These are phyloP conservation scores for Areca catechu DNA, from an alignment of 176 grass and related monocot species.

Conservation along the genomic window DNA sequence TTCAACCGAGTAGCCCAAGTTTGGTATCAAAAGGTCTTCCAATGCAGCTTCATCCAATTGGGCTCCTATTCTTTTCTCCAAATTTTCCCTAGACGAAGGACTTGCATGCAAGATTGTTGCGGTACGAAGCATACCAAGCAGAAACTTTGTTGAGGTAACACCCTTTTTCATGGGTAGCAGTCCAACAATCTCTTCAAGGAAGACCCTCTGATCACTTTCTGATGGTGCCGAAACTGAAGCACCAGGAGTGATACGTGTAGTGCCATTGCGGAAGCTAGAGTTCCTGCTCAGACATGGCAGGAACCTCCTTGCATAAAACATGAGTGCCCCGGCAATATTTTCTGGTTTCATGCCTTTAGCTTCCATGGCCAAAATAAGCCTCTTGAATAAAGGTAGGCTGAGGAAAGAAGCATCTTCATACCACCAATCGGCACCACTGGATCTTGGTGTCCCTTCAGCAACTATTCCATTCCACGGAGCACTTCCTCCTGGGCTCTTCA, in stretches of 20 bases:
- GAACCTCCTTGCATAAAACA: slow-evolving; percentile 60
- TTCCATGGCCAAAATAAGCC: slow-evolving; percentile 62
- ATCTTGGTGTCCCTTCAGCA: slow-evolving; percentile 26
- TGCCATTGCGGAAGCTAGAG: slow-evolving; percentile 51
- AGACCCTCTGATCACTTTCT: slow-evolving; percentile 61
- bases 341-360: slow-evolving; percentile 48
- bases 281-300: slow-evolving; percentile 40
- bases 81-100: slow-evolving; percentile 55
- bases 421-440: slow-evolving; percentile 55
- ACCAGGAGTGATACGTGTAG: slow-evolving; percentile 33
- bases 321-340: slow-evolving; percentile 55
- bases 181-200: slow-evolving; percentile 85
- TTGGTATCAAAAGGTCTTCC: slow-evolving; percentile 74
- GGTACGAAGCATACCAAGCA: slow-evolving; percentile 66
- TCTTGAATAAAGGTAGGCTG: slow-evolving; percentile 68
- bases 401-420: slow-evolving; percentile 66
- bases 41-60: slow-evolving; percentile 75
- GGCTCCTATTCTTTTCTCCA: slow-evolving; percentile 65
- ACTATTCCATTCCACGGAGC: slow-evolving; percentile 55
- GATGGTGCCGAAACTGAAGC: slow-evolving; percentile 38
- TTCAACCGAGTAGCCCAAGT: slow-evolving; percentile 60
- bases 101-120: slow-evolving; percentile 65
- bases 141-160: slow-evolving; percentile 58
- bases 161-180: slow-evolving; percentile 72
- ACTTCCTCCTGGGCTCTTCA: slow-evolving; percentile 16